Base-by-base conservation (phyloP, 768 basidiomycete genomes). In the Tephrocybe sp. region DNA sequence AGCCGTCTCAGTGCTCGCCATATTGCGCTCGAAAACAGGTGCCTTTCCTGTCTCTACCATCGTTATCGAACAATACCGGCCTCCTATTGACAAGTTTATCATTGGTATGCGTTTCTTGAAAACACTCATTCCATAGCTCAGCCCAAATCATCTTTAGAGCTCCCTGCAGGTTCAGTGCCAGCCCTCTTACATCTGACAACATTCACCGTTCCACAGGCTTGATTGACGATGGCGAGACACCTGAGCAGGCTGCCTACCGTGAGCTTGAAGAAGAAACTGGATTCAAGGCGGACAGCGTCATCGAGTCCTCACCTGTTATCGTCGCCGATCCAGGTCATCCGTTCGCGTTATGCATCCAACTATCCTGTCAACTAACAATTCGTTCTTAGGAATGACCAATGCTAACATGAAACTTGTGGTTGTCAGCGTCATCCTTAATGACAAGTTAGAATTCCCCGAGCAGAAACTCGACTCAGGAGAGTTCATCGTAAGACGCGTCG, bases 251-350 rank as follows among this genome's bases (percentile, higher is more conserved):
- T 1, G 94, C 94, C 1, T 75, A 93, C 30, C 81, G 95, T 18
- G 95, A 98, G 64, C 77, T 98, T 12, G 77, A 84, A 59, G 95
- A 98, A 69, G 95, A 98, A 66, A 97, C 94, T 2, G 94, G 94
- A 4, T 95, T 82, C 68, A 82, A 77, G 45, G 87, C 86, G 2
- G 71, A 77, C 43, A 64, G 73, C 42, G 73, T 94, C 24, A 59
- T 87, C 25, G 79, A 91, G 52, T 70, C 76, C 1, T 81, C 82
- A 6, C 82, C 84, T 3, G 57, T 83, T 19, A 61, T 86, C 21
- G 86, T 86, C 29, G 70, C 65, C 52, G 88, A 92, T 62, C 88
- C 90, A 54, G 91, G 88, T 88, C 34, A 43, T 34, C 27, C 23
- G 46, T 15, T 40, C 39, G 13, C 37, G 34, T 4, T 13, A 22